Conservation (phyloP, 2,329 filamentous ascomycete genomes). For the Colletotrichum tofieldiae region DNA sequence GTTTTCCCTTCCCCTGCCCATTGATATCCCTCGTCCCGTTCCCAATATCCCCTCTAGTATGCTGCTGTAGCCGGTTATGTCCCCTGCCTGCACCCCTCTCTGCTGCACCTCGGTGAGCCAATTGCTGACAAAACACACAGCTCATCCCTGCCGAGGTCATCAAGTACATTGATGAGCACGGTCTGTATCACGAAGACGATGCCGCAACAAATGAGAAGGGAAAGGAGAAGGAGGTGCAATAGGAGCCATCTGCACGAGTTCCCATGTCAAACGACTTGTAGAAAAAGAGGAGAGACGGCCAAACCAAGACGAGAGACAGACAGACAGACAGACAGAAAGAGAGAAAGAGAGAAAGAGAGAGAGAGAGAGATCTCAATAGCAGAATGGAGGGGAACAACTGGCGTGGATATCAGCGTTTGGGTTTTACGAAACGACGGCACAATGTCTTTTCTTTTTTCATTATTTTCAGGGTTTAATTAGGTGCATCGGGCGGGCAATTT, state of each 20-base stretch:
- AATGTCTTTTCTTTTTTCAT: constrained; percentile 13
- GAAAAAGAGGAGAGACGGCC: constrained; percentile 12
- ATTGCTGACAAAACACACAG: constrained; percentile 81
- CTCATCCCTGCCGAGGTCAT: constrained; percentile 83
- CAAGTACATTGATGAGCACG: constrained; percentile 79
- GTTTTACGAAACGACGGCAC: constrained; percentile 31
- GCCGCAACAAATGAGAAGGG: constrained; percentile 37
- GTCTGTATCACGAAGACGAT: constrained; percentile 71
- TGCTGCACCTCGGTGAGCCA: not conserved
- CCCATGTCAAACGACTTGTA: not conserved
- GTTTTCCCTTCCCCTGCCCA: not conserved
- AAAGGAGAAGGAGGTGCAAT: constrained; percentile 39
- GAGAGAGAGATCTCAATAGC: constrained; percentile 5
- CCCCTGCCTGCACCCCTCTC: not conserved
- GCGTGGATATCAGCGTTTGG: constrained; percentile 41
- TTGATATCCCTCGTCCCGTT: not conserved
- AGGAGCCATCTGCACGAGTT: not conserved
- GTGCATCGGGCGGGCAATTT: constrained; percentile 20
- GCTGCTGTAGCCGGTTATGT: not conserved
- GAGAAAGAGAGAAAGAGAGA: no score
- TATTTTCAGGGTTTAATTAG: constrained; percentile 13
- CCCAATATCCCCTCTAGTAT: not conserved
- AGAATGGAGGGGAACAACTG: constrained; percentile 8
- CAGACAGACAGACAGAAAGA: no score
- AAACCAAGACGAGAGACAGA: constrained; percentile 5